Base-by-base conservation (phyloP, 2,329 filamentous ascomycete genomes). In the Rachicladosporium sp. region DNA sequence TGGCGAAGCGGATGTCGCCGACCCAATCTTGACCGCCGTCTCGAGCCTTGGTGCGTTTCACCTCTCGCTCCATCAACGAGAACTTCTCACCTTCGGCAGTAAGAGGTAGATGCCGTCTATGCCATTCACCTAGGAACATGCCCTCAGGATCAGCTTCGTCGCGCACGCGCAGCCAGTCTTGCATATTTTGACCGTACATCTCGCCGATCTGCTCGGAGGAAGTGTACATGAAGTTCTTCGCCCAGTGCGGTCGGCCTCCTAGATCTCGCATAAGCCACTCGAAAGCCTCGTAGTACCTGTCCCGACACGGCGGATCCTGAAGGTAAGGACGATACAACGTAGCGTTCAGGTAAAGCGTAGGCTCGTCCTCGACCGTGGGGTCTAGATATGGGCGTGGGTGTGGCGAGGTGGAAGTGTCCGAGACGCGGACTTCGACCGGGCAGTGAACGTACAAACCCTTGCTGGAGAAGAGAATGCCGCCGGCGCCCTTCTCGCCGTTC, bases 91-190 rank as follows among this genome's bases (percentile, higher is more conserved):
- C 15, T 38, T 40, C 49, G 33, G 53, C 43, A 1, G 49, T 48
- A 1, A 68, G 57, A 35, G 74, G 59, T 8, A 94, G 65, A 51
- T 76, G 75, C 37, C 80, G 72, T 21, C 82, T 71, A 61, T 95
- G 86, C 89, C 89, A 98, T 35, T 87, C 79, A 2, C 89, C 89
- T 10, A 89, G 70, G 61, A 94, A 94, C 73, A 93, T 80, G 41
- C 86, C 86, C 44, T 87, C 76, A 0, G 82, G 80, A 54, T 94
- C 86, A 29, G 75, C 77, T 38, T 76, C 69, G 43, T 80, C 70
- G 38, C 87, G 71, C 5, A 93, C 70, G 21, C 69, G 64, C 31
- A 81, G 67, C 73, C 81, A 94, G 35, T 73, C 63, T n/a, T 69
- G 62, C 43, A 93, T 66, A 35, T 79, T 66, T n/a, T 69, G 59